phyloP scores from a whole-genome alignment of 495 filamentous ascomycete species.

The Neurospora africana region DNA sequence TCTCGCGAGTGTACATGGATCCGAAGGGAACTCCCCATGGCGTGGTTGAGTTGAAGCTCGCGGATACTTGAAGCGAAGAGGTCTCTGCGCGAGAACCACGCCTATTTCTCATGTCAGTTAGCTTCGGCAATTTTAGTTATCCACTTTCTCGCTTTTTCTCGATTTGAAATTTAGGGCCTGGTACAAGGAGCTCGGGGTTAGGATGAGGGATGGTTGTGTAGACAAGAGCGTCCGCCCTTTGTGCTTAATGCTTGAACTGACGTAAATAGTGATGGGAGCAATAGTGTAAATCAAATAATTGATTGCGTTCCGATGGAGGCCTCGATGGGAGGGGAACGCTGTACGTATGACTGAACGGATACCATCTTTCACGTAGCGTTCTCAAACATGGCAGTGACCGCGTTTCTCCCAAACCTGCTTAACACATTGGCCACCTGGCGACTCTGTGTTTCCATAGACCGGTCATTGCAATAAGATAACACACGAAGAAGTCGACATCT shows the following conservation, averaged over 20 bases:
- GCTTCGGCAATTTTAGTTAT: too few relatives aligned
- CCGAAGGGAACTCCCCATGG: constrained; percentile 13
- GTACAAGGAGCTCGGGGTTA: not conserved
- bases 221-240: not conserved
- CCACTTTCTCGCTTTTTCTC: too few relatives aligned
- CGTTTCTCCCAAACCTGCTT: not conserved
- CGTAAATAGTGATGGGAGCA: not conserved
- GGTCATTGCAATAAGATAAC: not conserved
- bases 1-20: constrained; percentile 22
- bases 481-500: not conserved
- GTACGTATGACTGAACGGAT: not conserved
- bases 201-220: not conserved
- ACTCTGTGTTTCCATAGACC: not conserved
- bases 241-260: not conserved
- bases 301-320: not conserved
- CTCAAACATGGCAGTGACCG: not conserved
- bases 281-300: not conserved
- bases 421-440: not conserved
- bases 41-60: constrained; percentile 17
- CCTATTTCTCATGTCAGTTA: not conserved
- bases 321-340: not conserved
- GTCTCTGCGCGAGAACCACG: not conserved
- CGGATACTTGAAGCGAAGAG: not conserved
- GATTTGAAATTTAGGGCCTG: too few relatives aligned
- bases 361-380: not conserved